phyloP scores from a whole-genome alignment of 2,329 filamentous ascomycete genomes.

The Blastomyces emzantsi region DNA sequence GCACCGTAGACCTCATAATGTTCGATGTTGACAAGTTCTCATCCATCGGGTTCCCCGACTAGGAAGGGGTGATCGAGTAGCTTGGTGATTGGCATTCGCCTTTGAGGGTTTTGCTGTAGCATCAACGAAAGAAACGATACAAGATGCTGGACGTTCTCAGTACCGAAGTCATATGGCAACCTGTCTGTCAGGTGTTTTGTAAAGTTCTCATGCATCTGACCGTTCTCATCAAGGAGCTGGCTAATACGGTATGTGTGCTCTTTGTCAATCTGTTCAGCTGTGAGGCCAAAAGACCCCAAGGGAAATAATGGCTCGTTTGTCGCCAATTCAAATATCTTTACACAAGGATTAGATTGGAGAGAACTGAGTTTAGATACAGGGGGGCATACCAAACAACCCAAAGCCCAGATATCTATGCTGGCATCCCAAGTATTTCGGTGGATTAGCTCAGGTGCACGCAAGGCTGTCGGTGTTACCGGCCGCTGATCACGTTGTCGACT shows the following conservation, averaged over 20 bases:
- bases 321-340: constrained; percentile 20
- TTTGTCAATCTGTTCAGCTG: constrained; percentile 5
- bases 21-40: constrained; percentile 4
- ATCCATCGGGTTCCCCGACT: neutral
- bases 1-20: constrained; percentile 2
- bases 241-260: constrained; percentile 10
- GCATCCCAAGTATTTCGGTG: constrained; percentile 13
- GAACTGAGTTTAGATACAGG: constrained; percentile 7
- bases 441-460: constrained; percentile 20
- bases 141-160: constrained; percentile 14
- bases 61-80: constrained; percentile 15
- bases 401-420: constrained; percentile 19
- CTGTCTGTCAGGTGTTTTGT: constrained; percentile 14
- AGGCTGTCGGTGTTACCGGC: constrained; percentile 16
- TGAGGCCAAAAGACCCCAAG: constrained; percentile 15
- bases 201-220: constrained; percentile 11
- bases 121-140: constrained; percentile 15
- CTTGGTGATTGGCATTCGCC: constrained; percentile 7
- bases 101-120: constrained; percentile 14
- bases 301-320: constrained; percentile 19
- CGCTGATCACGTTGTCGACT: constrained; percentile 9
- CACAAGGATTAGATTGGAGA: constrained; percentile 6
- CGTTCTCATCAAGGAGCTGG: constrained; percentile 9
- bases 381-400: constrained; percentile 20
- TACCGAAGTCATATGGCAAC: constrained; percentile 15